Conservation (phyloP, 495 filamentous ascomycete genomes). For the Penicillium pancosmium region DNA sequence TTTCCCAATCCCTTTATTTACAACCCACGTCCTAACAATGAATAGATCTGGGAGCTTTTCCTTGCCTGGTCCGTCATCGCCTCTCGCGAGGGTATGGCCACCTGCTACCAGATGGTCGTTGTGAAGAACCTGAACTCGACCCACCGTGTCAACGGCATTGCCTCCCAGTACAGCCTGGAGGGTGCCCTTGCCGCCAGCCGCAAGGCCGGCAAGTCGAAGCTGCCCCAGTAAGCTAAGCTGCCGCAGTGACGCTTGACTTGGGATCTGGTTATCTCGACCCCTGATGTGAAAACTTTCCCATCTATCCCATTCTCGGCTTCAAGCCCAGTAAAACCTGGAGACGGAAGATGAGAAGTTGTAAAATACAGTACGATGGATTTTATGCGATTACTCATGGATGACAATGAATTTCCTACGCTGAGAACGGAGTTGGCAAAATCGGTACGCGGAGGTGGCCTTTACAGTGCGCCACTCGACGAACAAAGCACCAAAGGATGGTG, state of each 20-base stretch:
- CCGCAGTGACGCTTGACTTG: not conserved
- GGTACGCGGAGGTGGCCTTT: not conserved
- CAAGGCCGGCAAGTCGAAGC: conserved; percentile 24
- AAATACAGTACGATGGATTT: conserved; percentile 1
- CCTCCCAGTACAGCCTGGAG: conserved; percentile 28
- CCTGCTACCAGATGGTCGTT: conserved; percentile 35
- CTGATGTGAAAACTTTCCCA: not conserved
- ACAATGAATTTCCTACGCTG: not conserved
- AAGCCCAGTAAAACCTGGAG: not conserved
- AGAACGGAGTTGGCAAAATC: not conserved
- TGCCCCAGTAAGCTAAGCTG: not conserved
- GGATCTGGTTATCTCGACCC: not conserved
- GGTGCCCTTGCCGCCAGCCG: conserved; percentile 27
- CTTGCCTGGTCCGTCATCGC: conserved; percentile 36
- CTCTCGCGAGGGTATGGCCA: conserved; percentile 33
- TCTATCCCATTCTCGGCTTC: not conserved
- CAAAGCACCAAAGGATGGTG: no score
- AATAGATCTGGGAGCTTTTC: conserved; percentile 38
- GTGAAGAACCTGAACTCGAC: conserved; percentile 37
- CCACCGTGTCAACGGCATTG: conserved; percentile 30
- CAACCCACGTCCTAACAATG: not conserved
- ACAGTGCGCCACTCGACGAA: no score
- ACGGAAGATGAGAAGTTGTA: conserved; percentile 3
- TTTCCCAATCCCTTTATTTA: not conserved
- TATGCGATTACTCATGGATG: conserved; percentile 1